Conservation (phyloP, 768 basidiomycete species). For the Tricholoma matsutake region DNA sequence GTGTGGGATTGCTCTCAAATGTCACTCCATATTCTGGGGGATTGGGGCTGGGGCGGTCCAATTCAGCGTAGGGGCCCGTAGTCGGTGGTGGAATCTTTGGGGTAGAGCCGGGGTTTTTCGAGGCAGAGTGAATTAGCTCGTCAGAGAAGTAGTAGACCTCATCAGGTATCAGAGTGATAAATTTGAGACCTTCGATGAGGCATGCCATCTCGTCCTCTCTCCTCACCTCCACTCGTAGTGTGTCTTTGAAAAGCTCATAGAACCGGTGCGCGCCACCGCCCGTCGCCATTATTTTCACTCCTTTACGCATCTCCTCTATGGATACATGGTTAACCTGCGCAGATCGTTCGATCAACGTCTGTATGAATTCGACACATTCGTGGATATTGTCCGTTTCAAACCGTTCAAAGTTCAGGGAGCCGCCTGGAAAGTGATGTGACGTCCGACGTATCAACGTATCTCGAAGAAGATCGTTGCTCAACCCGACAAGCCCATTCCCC, state of each 20-base stretch:
- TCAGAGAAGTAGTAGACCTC: conserved; percentile 99
- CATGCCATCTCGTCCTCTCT: conserved; percentile 99
- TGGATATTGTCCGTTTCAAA: conserved; percentile 92
- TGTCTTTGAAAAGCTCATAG: conserved; percentile 73
- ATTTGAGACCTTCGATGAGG: conserved; percentile 92
- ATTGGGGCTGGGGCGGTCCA: conserved; percentile 87
- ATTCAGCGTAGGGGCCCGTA: conserved; percentile 12
- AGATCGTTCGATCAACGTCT: conserved; percentile 80
- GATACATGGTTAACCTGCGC: conserved; percentile 84
- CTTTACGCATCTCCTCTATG: conserved; percentile 85
- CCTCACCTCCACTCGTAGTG: conserved; percentile 79
- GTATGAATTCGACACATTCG: conserved; percentile 82
- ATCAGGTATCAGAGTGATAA: conserved; percentile 92
- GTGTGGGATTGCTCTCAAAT: conserved; percentile 79
- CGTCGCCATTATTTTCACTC: conserved; percentile 97
- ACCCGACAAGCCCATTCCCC: conserved; percentile 32
- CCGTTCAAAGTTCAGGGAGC: conserved; percentile 94
- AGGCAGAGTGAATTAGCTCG: conserved; percentile 78
- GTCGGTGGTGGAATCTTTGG: conserved; percentile 15
- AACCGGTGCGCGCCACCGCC: conserved; percentile 97
- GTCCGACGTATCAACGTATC: conserved; percentile 68
- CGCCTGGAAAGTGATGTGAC: conserved; percentile 87
- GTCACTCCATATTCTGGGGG: conserved; percentile 87
- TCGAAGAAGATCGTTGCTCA: conserved; percentile 47
- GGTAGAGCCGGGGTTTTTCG: conserved; percentile 16